Evolutionary conservation across 2,329 filamentous ascomycete genomes (phyloP), one percentile per base, ranked within the genome.

Genomic region (Elsinoe necatrix): DNA sequence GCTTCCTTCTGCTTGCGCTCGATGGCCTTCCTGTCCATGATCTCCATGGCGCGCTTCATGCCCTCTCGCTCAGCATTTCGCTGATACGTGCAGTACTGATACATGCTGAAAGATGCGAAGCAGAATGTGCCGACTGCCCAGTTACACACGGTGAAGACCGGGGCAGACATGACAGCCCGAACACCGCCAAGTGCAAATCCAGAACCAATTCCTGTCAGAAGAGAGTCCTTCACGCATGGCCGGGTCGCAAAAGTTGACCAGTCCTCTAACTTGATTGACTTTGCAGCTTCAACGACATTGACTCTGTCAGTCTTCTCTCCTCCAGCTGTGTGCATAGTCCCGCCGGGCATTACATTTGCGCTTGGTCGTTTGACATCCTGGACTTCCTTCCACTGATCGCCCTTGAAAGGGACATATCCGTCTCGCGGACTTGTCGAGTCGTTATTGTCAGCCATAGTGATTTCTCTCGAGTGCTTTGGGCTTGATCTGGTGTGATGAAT

Each of bases 91-190:
- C 92, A 97, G 66, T 86, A 89, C 72, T 96, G 89, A 72, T 90
- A 93, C 52, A 85, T 85, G 27, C 79, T 78, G 47, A 86, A 75
- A n/a, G 86, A 84, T 5, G 80, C 80, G 18, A 86, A 68, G 21
- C 85, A 76, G 69, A 93, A 95, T 34, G 82, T 78, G 5, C 84
- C 87, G 4, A 93, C 89, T 0, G 89, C 90, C 87, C 88, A 95
- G 66, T 95, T 95, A 34, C 86, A 84, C 0, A 87, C 82, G 65
- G 80, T 82, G 57, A 79, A 80, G 59, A 89, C 72, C 16, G 79
- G 77, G 41, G 79, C 82, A 81, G 63, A 50, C 63, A 89, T 72
- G 20, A 96, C 76, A 64, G 84, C 86, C 61, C 86, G 81, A 56
- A 91, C 65, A 58, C 84, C 85, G 56, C 91, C 92, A 29, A 89